Evolutionary conservation across 2,329 filamentous ascomycete species (phyloP), one percentile per base, ranked within the genome.

Genomic region (Fusarium sp.): DNA sequence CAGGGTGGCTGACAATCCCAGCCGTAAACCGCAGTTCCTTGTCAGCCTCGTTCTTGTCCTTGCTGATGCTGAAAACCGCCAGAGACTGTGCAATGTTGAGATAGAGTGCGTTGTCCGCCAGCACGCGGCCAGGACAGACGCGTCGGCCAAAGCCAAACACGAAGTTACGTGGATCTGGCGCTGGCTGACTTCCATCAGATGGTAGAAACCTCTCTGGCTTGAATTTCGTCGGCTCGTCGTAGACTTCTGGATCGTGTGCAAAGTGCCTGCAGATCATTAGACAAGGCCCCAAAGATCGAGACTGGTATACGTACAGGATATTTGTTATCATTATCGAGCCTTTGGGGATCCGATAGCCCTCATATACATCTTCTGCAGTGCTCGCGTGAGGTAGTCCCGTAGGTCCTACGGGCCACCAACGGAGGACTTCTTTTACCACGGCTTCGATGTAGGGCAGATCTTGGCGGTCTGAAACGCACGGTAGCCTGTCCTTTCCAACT

Each of bases 21-120:
- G 67, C 51, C 1, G 41, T 64, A 19, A 66, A 66, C 9, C 19
- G 10, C 8, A 55, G 31, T 15, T 56, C 22, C 2, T 50, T n/a
- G 2, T 53, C 29, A 11, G 26, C 32, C 25, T 24, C 40, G 8
- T 50, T 22, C 0, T 32, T 36, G 2, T 59, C 32, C 5, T 38
- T 54, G 3, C 40, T 57, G 6, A 83, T 75, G 4, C 75, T 70
- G 50, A 85, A 85, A 0, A 78, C 80, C 0, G 82, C 74, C 4
- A 86, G 72, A 0, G 76, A 70, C 38, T 80, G 80, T 0, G 74
- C 80, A 19, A 77, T 64, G 4, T 56, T 76, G 12, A 77, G 59
- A 42, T 70, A 78, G 0, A 76, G 15, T 2, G 69, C 62, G 2
- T 69, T 53, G 11, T 72, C 68, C 0, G 74, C 75, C 3, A 78